Conservation (phyloP, 257 asterid genomes). For the Gynochthodes officinalis region DNA sequence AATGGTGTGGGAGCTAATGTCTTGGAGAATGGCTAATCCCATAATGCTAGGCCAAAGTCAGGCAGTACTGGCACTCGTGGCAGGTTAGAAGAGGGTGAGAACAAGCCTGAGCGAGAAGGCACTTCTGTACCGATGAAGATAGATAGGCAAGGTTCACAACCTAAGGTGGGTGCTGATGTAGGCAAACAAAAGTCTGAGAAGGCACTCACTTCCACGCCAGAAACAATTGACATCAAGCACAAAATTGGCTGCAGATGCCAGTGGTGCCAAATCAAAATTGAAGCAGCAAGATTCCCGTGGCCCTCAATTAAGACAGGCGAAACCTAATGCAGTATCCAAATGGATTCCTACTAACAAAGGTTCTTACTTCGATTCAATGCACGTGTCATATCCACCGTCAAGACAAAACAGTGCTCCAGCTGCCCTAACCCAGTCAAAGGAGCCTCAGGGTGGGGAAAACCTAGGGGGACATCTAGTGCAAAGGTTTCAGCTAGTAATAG, state of each 20-base stretch:
- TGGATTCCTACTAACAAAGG: slow-evolving; percentile 98
- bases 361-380: slow-evolving; percentile 92
- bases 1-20: slow-evolving; percentile 18
- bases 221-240: slow-evolving; percentile 43
- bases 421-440: slow-evolving; percentile 55
- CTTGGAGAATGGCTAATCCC: slow-evolving; percentile 34
- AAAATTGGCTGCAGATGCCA: slow-evolving; percentile 52
- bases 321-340: slow-evolving; percentile 77
- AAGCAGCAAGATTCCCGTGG: slow-evolving; percentile 64
- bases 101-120: slow-evolving; percentile 38
- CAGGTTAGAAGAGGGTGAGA: slow-evolving; percentile 44
- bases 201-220: slow-evolving; percentile 39
- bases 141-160: slow-evolving; percentile 53
- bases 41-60: slow-evolving; percentile 29
- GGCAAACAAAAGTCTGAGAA: slow-evolving; percentile 57
- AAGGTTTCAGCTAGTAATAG: slow-evolving; percentile 32
- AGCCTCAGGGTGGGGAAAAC: slow-evolving; percentile 55
- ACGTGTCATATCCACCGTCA: slow-evolving; percentile 86
- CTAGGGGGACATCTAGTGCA: slow-evolving; percentile 50
- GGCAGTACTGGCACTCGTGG: slow-evolving; percentile 23
- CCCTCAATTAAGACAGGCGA: slow-evolving; percentile 53
- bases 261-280: slow-evolving; percentile 45
- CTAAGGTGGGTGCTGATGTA: slow-evolving; percentile 42
- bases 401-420: slow-evolving; percentile 92
- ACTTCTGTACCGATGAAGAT: slow-evolving; percentile 35